Evolutionary conservation across 2,329 filamentous ascomycete species (phyloP).

Genomic region (Shiraia bambusicola): DNA sequence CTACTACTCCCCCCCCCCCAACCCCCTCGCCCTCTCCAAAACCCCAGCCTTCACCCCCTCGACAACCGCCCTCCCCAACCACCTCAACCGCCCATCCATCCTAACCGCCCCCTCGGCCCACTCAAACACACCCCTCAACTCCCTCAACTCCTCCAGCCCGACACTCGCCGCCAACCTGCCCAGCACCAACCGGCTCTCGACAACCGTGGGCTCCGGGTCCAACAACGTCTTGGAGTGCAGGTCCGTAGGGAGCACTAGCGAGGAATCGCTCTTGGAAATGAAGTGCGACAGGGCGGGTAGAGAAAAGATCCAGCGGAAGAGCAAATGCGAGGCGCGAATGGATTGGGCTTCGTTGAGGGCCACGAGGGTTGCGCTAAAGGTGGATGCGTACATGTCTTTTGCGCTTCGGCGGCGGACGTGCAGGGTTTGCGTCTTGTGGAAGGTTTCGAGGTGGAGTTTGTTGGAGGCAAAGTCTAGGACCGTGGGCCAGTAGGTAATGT

Average conservation of each 20-base stretch:
- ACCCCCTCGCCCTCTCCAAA: conserved; percentile 40
- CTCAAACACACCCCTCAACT: conserved; percentile 63
- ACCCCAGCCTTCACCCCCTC: conserved; percentile 57
- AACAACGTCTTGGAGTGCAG: conserved; percentile 50
- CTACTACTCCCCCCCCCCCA: conserved; percentile 9
- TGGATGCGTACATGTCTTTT: conserved; percentile 58
- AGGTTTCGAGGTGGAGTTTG: conserved; percentile 62
- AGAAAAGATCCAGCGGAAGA: conserved; percentile 75
- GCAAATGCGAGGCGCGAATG: conserved; percentile 37
- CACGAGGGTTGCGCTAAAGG: conserved; percentile 74
- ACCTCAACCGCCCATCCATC: conserved; percentile 48
- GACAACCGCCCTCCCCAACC: conserved; percentile 59
- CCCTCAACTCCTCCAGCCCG: conserved; percentile 52
- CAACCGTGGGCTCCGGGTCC: conserved; percentile 59
- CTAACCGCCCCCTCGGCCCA: conserved; percentile 58
- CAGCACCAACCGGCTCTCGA: conserved; percentile 73
- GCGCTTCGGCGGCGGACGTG: conserved; percentile 68
- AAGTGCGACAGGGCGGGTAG: conserved; percentile 55
- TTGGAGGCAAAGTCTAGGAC: conserved; percentile 71
- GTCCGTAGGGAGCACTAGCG: conserved; percentile 46
- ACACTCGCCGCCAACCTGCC: conserved; percentile 51
- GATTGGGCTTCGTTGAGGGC: conserved; percentile 66
- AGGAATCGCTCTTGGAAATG: conserved; percentile 59
- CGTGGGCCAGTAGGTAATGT: conserved; percentile 77
- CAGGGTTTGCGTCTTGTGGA: conserved; percentile 70